A percentile compares a stretch with the other conserved stretches of the same genome.
phyloP scores from a whole-genome alignment of 371 early-diverging fungal genomes.

The Dentiscutata heterogama region DNA sequence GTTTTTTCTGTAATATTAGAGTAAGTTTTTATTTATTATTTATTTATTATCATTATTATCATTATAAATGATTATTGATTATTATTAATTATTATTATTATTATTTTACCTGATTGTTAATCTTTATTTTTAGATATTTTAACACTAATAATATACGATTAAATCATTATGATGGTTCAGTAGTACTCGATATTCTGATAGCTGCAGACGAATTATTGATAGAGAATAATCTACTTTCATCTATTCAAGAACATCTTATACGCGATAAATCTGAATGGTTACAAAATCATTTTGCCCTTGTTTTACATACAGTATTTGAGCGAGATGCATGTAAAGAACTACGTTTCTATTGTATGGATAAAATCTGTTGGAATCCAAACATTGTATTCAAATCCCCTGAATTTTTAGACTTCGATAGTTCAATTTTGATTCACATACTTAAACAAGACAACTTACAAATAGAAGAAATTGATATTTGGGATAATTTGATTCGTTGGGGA shows the following conservation, averaged over 20 bases:
- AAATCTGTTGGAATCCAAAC: conserved; percentile 35
- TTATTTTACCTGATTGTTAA: too few species aligned
- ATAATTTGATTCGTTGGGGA: conserved; percentile 39
- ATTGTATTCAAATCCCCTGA: conserved; percentile 24
- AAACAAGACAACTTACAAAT: conserved; percentile 38
- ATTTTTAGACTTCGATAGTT: conserved; percentile 24
- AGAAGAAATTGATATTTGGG: conserved; percentile 40
- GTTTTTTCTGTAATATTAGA: conserved; percentile 33
- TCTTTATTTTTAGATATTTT: conserved; percentile 12
- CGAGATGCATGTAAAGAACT: not conserved
- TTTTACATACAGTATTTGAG: conserved; percentile 23
- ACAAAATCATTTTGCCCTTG: conserved; percentile 11
- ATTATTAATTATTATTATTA: not conserved
- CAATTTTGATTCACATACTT: conserved; percentile 12
- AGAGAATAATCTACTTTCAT: not conserved
- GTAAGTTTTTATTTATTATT: conserved; percentile 28
- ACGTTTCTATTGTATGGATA: conserved; percentile 26
- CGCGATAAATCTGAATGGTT: conserved; percentile 26
- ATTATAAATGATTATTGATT: not conserved
- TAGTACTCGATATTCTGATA: conserved; percentile 23
- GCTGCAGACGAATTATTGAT: conserved; percentile 41
- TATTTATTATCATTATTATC: not conserved
- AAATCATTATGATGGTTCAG: conserved; percentile 6
- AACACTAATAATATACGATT: conserved; percentile 9
- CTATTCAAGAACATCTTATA: conserved; percentile 35